Percentiles rank a stretch among this genome's conserved stretches.
Conservation (phyloP, 2,329 filamentous ascomycete genomes). For the Cladosporium sp. region DNA sequence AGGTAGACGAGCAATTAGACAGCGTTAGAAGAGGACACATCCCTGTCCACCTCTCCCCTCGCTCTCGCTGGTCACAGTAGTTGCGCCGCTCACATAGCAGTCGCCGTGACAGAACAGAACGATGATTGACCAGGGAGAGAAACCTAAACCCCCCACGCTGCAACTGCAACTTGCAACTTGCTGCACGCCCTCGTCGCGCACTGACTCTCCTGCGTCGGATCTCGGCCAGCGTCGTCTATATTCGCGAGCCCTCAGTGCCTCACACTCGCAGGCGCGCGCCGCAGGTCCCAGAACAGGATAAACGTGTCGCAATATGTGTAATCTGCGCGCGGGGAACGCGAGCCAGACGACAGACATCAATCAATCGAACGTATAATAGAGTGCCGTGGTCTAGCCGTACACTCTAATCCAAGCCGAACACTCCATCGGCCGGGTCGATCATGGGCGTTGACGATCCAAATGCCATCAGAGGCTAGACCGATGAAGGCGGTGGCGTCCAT, state of each 20-base stretch:
- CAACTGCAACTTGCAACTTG: not conserved
- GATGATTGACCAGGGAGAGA: not conserved
- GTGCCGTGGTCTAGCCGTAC: constrained; percentile 2
- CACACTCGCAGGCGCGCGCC: not conserved
- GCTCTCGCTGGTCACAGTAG: not conserved
- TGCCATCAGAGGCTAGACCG: not conserved
- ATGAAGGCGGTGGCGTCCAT: constrained; percentile 1
- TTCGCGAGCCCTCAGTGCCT: constrained; percentile 2
- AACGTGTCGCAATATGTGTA: constrained; percentile 2
- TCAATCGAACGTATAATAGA: not conserved
- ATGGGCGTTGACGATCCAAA: not conserved
- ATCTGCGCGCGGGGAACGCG: constrained; percentile 1
- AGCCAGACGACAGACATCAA: not conserved
- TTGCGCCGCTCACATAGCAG: not conserved
- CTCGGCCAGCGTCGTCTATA: constrained; percentile 7
- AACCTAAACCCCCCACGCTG: constrained; percentile 2
- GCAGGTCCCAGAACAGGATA: not conserved
- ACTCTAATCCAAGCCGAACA: not conserved
- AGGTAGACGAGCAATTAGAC: not conserved
- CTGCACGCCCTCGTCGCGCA: not conserved
- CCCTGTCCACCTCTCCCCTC: not conserved
- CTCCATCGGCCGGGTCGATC: not conserved
- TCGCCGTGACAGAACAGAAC: constrained; percentile 7
- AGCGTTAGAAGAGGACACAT: not conserved
- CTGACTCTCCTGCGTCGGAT: not conserved